Evolutionary conservation across 352 stramenopile genomes (phyloP), one percentile per base, ranked within the genome.

Genomic region (Phytophthora palmivora): DNA sequence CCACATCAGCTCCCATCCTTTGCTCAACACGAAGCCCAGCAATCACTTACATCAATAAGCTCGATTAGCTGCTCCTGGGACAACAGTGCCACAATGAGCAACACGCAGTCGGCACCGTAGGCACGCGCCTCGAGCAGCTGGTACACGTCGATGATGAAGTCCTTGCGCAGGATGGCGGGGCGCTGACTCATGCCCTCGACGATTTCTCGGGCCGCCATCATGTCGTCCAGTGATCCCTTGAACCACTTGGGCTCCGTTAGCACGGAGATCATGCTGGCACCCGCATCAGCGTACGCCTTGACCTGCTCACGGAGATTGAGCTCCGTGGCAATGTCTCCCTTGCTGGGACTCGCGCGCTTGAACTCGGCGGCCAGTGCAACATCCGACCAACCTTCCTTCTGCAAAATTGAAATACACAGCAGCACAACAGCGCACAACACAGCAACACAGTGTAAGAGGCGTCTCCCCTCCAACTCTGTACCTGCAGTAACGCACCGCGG

Each of bases 211-310:
- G 84, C 82, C 18, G 56, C 57, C 51, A 76, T 63, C 82, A 95
- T 82, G 57, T 95, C 90, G n/a, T 95, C 81, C 11, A 99, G 76
- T 19, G 88, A 93, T 0, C 97, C 97, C 68, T 98, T 97, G 81
- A 99, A 99, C 91, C 95, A 99, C 66, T 92, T 95, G 32, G 89
- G 90, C 82, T 99, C 97, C 8, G 97, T 99, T 30, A 99, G 85
- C 45, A 99, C 96, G 36, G 89, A 98, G 56, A 99, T 97, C 59
- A 99, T 94, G 48, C 88, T 94, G 19, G 97, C 97, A 5, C 97
- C 97, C 0, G 88, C 97, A n/a, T 68, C 55, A 8, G 89, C 87
- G 71, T 99, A 99, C 28, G 77, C 51, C 16, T 77, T 55, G 6
- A 94, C 96, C 84, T 99, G 96, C 33, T 98, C 82, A 63, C 79